These are phyloP conservation scores for Letharia columbiana DNA, from an alignment of 495 filamentous ascomycete species.

Conservation along the genomic window DNA sequence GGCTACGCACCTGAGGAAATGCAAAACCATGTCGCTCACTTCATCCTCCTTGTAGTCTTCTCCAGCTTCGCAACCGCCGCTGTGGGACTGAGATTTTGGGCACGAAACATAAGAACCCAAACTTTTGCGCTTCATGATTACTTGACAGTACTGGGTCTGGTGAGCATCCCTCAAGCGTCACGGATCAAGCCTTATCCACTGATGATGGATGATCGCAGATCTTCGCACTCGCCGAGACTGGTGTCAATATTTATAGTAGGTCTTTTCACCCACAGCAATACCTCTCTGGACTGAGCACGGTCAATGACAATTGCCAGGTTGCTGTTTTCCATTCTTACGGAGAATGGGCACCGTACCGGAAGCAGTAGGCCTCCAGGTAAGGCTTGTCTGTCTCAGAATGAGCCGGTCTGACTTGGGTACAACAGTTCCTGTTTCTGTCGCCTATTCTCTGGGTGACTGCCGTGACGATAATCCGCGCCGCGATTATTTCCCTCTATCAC, in stretches of 20 bases:
- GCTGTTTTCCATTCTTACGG: not conserved
- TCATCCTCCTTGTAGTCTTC: not conserved
- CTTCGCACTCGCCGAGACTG: not conserved
- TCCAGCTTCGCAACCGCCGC: not conserved
- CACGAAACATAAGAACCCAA: not conserved
- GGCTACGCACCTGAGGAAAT: not conserved
- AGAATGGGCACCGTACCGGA: not conserved
- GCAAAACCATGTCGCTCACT: not conserved
- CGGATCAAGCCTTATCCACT: not conserved
- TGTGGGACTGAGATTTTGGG: not conserved
- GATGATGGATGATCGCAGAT: not conserved
- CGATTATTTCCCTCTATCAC: not conserved
- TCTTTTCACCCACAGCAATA: not conserved
- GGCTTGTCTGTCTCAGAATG: too few relatives aligned
- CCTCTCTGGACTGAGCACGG: not conserved
- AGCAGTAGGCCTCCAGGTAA: not conserved
- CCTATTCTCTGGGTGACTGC: not conserved
- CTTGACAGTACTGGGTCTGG: not conserved
- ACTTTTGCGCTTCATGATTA: not conserved
- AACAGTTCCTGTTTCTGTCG: not conserved
- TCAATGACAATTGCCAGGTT: not conserved
- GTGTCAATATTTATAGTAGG: not conserved
- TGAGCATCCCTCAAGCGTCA: not conserved
- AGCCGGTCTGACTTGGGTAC: not conserved
- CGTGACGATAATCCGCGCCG: not conserved